Conservation (phyloP, 2,329 filamentous ascomycete genomes). For the Cordyceps fumosorosea region DNA sequence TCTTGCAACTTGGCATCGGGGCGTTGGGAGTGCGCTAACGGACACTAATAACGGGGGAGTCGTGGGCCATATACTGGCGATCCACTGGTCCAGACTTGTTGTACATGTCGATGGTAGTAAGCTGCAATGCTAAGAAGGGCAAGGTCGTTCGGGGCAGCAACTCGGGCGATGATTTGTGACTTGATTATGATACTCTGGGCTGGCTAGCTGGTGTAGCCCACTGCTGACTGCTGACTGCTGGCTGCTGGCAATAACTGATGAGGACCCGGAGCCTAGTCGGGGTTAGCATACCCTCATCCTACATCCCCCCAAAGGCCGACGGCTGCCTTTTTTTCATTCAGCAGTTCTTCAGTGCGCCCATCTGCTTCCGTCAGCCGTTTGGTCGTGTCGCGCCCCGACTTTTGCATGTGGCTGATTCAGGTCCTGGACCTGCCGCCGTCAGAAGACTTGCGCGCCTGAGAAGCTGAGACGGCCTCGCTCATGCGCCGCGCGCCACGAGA, state of each 20-base stretch:
- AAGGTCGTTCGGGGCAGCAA: too few relatives aligned
- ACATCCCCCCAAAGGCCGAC: not conserved
- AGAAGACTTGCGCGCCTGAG: slow-evolving; percentile 11
- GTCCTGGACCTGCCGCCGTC: not conserved
- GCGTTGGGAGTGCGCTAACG: not conserved
- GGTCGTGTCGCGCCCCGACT: not conserved
- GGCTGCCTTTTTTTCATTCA: not conserved
- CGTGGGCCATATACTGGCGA: not conserved
- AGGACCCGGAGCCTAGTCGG: too few relatives aligned
- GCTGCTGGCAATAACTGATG: too few relatives aligned
- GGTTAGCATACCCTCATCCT: not conserved
- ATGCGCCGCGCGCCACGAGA: slow-evolving; percentile 8
- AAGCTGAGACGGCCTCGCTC: not conserved
- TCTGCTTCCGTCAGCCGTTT: slow-evolving; percentile 1
- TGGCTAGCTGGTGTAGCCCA: too few relatives aligned
- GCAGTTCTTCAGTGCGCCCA: not conserved
- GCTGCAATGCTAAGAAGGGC: too few relatives aligned
- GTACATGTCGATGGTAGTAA: too few relatives aligned
- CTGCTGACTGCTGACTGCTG: too few relatives aligned
- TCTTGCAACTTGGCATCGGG: not conserved
- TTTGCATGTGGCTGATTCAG: slow-evolving; percentile 3
- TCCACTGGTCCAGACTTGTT: too few relatives aligned
- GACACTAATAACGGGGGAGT: too few relatives aligned
- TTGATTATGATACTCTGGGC: too few relatives aligned
- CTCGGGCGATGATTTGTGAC: too few relatives aligned